Conservation (phyloP, 1,284 basidiomycete genomes). For the Mycena sp. region DNA sequence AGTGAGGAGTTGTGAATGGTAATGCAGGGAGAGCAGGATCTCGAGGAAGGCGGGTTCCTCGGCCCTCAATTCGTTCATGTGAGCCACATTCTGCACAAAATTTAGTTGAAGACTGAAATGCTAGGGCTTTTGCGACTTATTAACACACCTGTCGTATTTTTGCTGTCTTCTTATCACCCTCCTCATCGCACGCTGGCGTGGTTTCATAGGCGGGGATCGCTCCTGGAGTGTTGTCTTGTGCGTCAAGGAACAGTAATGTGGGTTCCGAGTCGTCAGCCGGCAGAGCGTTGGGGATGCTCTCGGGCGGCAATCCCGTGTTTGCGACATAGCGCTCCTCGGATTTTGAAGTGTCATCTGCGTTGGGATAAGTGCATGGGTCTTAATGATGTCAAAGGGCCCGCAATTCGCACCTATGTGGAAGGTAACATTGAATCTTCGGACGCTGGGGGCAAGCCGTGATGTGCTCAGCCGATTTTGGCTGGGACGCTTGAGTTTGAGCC, state of each 20-base stretch:
- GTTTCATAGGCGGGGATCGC: neutral
- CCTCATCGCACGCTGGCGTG: no score
- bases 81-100: neutral
- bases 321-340: neutral
- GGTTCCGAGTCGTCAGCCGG: neutral
- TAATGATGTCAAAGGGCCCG: neutral
- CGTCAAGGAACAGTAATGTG: neutral
- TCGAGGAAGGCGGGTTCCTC: neutral
- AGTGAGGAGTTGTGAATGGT: neutral
- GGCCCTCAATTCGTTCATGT: constrained; percentile 1
- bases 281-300: neutral
- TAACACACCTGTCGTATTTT: neutral
- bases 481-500: no score
- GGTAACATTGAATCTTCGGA: neutral
- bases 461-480: no score
- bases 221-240: neutral
- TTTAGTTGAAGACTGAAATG: no score
- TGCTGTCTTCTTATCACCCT: neutral
- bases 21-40: neutral
- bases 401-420: neutral
- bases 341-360: no score
- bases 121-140: no score
- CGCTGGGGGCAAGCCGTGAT: neutral
- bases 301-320: neutral
- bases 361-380: neutral